phyloP scores from a whole-genome alignment of 2,329 filamentous ascomycete genomes.

The Coniochaeta sp. region DNA sequence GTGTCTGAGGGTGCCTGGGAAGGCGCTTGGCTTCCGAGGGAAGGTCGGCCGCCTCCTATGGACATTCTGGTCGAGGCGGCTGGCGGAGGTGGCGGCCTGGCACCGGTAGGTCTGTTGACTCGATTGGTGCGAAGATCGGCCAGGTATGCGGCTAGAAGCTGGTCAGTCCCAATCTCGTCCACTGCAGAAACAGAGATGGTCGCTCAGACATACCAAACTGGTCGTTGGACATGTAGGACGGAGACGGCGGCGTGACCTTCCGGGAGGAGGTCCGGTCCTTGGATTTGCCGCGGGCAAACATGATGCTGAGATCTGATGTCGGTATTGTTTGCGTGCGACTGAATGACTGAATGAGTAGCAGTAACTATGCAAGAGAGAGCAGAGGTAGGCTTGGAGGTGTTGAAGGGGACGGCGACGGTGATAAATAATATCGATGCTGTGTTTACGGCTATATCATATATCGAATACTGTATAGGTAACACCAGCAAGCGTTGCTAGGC shows the following conservation, averaged over 20 bases:
- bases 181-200: not conserved
- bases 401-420: not conserved
- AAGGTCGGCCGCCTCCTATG: constrained; percentile 20
- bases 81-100: constrained; percentile 52
- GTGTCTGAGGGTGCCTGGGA: constrained; percentile 22
- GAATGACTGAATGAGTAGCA: not conserved
- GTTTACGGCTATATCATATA: constrained; percentile 1
- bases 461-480: not conserved
- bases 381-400: not conserved
- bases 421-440: not conserved
- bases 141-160: constrained; percentile 56
- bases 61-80: constrained; percentile 22
- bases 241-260: constrained; percentile 54
- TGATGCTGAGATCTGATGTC: constrained; percentile 7
- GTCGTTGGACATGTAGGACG: constrained; percentile 59
- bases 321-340: not conserved
- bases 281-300: constrained; percentile 24
- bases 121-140: constrained; percentile 63
- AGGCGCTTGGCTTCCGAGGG: constrained; percentile 18
- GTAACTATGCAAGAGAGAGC: not conserved
- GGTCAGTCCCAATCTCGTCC: constrained; percentile 5
- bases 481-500: not conserved
- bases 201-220: constrained; percentile 50
- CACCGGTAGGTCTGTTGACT: constrained; percentile 60
- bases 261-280: constrained; percentile 30